phyloP scores from a whole-genome alignment of 2,329 filamentous ascomycete genomes.

The Talaromyces albobiverticillius region DNA sequence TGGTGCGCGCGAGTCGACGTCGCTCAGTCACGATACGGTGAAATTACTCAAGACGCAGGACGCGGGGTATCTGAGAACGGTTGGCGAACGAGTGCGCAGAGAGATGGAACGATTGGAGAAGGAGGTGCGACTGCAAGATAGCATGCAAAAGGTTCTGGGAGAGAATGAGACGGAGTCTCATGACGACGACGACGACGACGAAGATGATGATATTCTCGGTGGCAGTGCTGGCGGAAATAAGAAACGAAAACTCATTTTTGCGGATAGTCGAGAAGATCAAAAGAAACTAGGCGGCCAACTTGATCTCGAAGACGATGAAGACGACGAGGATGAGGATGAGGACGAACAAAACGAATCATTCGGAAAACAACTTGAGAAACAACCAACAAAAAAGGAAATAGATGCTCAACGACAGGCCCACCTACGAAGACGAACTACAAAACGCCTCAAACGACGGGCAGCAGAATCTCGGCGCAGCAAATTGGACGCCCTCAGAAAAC shows the following conservation, averaged over 20 bases:
- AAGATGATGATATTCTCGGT: conserved; percentile 19
- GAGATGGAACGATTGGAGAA: conserved; percentile 51
- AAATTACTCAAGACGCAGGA: conserved; percentile 66
- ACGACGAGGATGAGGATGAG: conserved; percentile 24
- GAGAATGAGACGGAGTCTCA: conserved; percentile 4
- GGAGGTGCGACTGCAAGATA: conserved; percentile 42
- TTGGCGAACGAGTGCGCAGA: conserved; percentile 54
- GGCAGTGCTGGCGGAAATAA: conserved; percentile 20
- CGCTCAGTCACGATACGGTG: conserved; percentile 55
- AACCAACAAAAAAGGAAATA: conserved; percentile 37
- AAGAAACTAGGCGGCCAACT: conserved; percentile 21
- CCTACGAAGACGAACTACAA: conserved; percentile 35
- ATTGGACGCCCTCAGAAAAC: conserved; percentile 52
- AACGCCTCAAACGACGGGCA: conserved; percentile 49
- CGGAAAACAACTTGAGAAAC: conserved; percentile 23
- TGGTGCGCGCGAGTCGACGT: conserved; percentile 42
- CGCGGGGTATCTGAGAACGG: conserved; percentile 58
- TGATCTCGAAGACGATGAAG: conserved; percentile 16
- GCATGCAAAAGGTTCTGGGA: conserved; percentile 29
- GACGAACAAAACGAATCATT: conserved; percentile 20
- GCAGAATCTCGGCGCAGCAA: conserved; percentile 49
- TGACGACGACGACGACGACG: conserved; percentile 22
- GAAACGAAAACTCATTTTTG: conserved; percentile 35
- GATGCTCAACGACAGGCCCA: conserved; percentile 40
- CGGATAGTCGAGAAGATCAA: conserved; percentile 36